Evolutionary conservation across 257 asterid species (phyloP).

Genomic region (Capsicum rhomboideum): DNA sequence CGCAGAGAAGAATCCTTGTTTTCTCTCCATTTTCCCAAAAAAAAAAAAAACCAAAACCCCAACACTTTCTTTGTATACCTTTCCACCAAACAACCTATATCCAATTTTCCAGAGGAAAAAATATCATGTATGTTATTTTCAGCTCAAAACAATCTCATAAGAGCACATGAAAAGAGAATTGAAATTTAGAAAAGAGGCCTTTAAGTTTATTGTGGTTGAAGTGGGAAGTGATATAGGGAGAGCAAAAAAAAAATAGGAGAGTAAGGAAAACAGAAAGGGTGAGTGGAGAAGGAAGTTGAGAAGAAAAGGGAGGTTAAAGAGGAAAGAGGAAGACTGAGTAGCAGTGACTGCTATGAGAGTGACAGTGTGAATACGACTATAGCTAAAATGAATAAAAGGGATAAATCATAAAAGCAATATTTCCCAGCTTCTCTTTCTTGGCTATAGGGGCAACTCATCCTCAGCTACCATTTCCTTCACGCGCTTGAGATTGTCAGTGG

Average conservation of each 20-base stretch:
- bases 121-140: neutral
- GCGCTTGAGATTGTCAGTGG: neutral
- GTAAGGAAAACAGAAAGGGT: neutral
- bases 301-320: neutral
- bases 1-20: conserved; percentile 85
- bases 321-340: neutral
- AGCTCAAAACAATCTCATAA: neutral
- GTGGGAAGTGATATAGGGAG: neutral
- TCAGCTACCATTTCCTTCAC: neutral
- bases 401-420: neutral
- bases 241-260: neutral
- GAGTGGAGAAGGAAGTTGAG: neutral
- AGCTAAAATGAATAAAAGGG: neutral
- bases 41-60: neutral
- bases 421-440: neutral
- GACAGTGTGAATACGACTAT: conserved; percentile 6
- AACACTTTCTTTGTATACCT: neutral
- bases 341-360: neutral
- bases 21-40: conserved; percentile 52
- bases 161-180: neutral
- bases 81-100: neutral
- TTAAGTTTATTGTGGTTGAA: too few species aligned
- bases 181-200: too few species aligned
- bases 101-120: neutral
- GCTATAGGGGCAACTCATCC: neutral